Percentiles rank a stretch among this genome's conserved stretches.
Evolutionary conservation across 1,284 basidiomycete species (phyloP).

Genomic region (Microbotryum silenes-acaulis): DNA sequence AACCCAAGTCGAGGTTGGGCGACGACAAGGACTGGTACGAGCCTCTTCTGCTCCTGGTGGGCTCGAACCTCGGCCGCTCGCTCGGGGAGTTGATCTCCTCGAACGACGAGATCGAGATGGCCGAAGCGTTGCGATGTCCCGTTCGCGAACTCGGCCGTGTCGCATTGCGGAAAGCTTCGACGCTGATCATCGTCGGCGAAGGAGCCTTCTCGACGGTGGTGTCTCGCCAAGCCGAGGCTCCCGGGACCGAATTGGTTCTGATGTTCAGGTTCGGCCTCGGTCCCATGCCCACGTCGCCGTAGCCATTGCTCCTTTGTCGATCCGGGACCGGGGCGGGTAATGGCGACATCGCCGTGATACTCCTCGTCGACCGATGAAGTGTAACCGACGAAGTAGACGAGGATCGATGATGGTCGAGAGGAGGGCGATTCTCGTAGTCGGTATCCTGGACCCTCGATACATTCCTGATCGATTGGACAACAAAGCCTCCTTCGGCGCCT

Average conservation of each 20-base stretch:
- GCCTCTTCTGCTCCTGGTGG: constrained; percentile 49
- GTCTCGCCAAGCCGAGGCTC: too few relatives aligned
- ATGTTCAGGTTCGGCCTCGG: too few relatives aligned
- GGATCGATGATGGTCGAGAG: constrained; percentile 5
- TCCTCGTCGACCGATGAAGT: constrained; percentile 7
- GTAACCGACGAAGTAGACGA: background rate
- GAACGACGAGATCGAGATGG: constrained; percentile 19
- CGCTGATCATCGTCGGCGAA: constrained; percentile 26
- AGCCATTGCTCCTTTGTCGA: background rate
- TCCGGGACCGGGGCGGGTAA: background rate
- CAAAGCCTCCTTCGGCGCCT: constrained; percentile 17
- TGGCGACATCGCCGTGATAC: constrained; percentile 13
- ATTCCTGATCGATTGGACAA: constrained; percentile 27
- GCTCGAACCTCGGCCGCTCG: constrained; percentile 25
- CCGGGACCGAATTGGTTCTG: too few relatives aligned
- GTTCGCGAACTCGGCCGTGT: constrained; percentile 11
- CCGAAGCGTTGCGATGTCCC: constrained; percentile 1
- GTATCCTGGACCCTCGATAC: constrained; percentile 30
- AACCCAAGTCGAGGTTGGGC: constrained; percentile 2
- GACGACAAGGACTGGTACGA: constrained; percentile 54
- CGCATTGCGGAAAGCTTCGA: constrained; percentile 25
- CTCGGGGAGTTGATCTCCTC: background rate
- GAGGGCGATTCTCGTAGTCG: too few relatives aligned
- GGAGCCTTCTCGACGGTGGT: constrained; percentile 11
- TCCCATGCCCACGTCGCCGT: too few relatives aligned